Evolutionary conservation across 495 filamentous ascomycete genomes (phyloP).

Genomic region (Chaetomium fimeti): DNA sequence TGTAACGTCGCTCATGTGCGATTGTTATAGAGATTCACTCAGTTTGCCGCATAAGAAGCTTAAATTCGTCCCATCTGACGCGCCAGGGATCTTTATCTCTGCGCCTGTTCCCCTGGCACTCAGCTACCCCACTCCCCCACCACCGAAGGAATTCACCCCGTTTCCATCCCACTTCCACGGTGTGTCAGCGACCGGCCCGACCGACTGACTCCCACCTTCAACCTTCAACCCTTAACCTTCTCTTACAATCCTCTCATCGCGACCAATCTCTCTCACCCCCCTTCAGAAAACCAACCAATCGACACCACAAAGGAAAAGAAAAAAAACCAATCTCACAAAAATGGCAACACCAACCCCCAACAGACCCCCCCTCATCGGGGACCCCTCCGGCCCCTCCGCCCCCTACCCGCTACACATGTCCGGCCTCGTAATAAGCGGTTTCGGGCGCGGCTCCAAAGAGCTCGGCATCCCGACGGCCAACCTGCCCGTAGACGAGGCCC

Average conservation of each 20-base stretch:
- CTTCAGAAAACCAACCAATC: too few species aligned
- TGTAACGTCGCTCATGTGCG: too few species aligned
- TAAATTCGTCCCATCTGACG: constrained; percentile 2
- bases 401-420: constrained; percentile 81
- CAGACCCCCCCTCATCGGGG: constrained; percentile 66
- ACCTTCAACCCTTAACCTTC: background rate
- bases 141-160: constrained; percentile 15
- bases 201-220: background rate
- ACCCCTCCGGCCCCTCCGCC: constrained; percentile 63
- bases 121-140: constrained; percentile 18
- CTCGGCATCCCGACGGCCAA: constrained; percentile 97
- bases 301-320: background rate
- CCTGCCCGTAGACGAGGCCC: constrained; percentile 72
- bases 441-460: constrained; percentile 90
- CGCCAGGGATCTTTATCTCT: constrained; percentile 14
- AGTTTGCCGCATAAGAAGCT: background rate
- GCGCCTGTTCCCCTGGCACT: constrained; percentile 1
- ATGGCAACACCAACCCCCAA: constrained; percentile 28
- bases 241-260: background rate
- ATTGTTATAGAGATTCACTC: constrained; percentile 1
- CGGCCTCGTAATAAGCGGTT: constrained; percentile 85
- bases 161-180: constrained; percentile 6
- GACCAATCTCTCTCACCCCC: background rate
- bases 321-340: background rate
- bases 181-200: constrained; percentile 6